Conservation (phyloP, 441 rosid species). For the Omphalea diandra region DNA sequence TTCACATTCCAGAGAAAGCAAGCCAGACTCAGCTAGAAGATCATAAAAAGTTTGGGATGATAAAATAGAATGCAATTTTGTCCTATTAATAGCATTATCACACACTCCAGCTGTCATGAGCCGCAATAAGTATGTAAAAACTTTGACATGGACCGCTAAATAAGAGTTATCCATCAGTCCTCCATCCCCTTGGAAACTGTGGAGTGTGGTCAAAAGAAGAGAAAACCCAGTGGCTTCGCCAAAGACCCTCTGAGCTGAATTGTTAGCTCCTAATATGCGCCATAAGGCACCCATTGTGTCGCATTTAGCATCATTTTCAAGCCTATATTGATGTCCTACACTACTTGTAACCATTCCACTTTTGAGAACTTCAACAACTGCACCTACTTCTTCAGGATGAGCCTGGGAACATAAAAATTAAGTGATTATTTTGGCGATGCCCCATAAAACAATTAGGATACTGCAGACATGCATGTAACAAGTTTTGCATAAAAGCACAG, state of each 20-base stretch:
- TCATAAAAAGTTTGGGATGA: constrained; percentile 94
- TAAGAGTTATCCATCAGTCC: constrained; percentile 59
- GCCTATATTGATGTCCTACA: constrained; percentile 89
- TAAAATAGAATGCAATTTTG: constrained; percentile 76
- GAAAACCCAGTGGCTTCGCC: constrained; percentile 99
- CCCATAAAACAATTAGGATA: neutral
- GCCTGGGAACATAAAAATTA: constrained; percentile 47
- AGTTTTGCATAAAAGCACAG: constrained; percentile 1
- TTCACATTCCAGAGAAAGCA: constrained; percentile 93
- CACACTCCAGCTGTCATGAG: constrained; percentile 89
- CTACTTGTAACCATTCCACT: constrained; percentile 98
- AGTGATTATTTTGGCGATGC: constrained; percentile 17
- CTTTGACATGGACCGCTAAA: constrained; percentile 57
- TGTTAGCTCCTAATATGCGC: constrained; percentile 92
- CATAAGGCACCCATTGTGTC: constrained; percentile 98
- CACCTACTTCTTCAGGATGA: constrained; percentile 93
- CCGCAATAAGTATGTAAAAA: constrained; percentile 87
- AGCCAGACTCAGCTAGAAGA: constrained; percentile 93
- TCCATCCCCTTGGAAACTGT: constrained; percentile 81
- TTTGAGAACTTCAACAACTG: constrained; percentile 93
- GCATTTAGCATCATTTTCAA: constrained; percentile 92
- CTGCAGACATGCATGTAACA: neutral
- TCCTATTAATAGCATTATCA: constrained; percentile 83
- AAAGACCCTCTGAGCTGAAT: constrained; percentile 85
- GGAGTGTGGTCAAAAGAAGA: constrained; percentile 92